Evolutionary conservation across 73 alveolate species (phyloP).

Genomic region (Paramecium primaurelia): DNA sequence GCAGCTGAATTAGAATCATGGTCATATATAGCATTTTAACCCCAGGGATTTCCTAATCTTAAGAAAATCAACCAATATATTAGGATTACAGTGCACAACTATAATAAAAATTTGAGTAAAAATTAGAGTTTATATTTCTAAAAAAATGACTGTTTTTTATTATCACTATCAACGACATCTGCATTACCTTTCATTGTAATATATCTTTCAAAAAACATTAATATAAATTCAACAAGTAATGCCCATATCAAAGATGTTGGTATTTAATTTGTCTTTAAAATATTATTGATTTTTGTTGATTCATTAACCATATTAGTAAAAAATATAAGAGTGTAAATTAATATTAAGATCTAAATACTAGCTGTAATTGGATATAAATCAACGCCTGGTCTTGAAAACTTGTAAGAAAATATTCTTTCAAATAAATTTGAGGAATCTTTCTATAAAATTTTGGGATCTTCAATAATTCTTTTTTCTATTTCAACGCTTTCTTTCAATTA

Average conservation of each 20-base stretch:
- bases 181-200: background rate
- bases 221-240: background rate
- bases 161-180: background rate
- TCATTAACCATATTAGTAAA: background rate
- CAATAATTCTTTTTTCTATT: constrained; percentile 22
- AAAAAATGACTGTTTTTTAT: background rate
- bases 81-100: background rate
- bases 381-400: constrained; percentile 31
- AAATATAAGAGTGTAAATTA: background rate
- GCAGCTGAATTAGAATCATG: background rate
- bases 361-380: constrained; percentile 39
- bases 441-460: background rate
- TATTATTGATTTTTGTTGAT: background rate
- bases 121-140: background rate
- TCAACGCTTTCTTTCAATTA: background rate
- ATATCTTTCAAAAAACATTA: constrained; percentile 30
- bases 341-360: background rate
- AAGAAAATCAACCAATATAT: constrained; percentile 55
- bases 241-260: constrained; percentile 4
- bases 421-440: background rate
- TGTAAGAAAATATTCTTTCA: background rate
- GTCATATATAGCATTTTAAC: background rate
- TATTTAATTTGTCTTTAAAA: constrained; percentile 19
- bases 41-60: constrained; percentile 37
- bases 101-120: constrained; percentile 7